A percentile compares a stretch with the other conserved stretches of the same genome.
phyloP scores from a whole-genome alignment of 768 basidiomycete genomes.

The Tulasnella sp. region DNA sequence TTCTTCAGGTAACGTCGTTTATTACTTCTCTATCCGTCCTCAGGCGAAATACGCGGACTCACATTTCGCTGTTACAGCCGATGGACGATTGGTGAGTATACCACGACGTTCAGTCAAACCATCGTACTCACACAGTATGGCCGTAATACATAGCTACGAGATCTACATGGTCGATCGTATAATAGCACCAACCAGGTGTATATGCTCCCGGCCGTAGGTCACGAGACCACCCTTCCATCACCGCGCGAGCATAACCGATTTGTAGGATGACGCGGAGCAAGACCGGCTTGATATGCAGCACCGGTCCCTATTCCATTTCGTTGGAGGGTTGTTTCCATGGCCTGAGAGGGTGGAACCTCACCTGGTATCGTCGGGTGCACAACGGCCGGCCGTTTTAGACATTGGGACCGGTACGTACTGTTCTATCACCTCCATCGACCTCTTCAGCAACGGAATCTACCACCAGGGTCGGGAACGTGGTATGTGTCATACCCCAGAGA shows the following conservation, averaged over 20 bases:
- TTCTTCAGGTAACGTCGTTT: no score
- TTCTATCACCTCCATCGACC: neutral
- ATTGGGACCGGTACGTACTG: slow-evolving; percentile 8
- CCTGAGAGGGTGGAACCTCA: neutral
- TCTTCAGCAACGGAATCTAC: neutral
- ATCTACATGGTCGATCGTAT: slow-evolving; percentile 10
- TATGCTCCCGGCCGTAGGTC: slow-evolving; percentile 13
- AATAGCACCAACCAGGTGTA: slow-evolving; percentile 8
- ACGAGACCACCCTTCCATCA: neutral
- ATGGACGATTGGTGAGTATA: neutral
- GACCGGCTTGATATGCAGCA: slow-evolving; percentile 12
- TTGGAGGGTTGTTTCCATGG: slow-evolving; percentile 7
- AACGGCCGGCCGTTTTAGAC: slow-evolving; percentile 8
- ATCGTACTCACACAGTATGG: no score
- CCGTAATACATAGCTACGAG: slow-evolving; percentile 1
- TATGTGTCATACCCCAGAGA: neutral
- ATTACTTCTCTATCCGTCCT: no score
- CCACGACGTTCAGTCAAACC: neutral
- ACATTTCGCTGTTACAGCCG: neutral
- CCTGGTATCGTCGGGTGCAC: neutral
- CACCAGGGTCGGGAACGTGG: neutral
- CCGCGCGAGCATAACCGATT: neutral
- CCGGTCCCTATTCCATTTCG: neutral
- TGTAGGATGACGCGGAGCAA: slow-evolving; percentile 10
- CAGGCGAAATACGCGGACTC: no score